Conservation (phyloP, 805 yeast species). For the Starmerella asiatica region DNA sequence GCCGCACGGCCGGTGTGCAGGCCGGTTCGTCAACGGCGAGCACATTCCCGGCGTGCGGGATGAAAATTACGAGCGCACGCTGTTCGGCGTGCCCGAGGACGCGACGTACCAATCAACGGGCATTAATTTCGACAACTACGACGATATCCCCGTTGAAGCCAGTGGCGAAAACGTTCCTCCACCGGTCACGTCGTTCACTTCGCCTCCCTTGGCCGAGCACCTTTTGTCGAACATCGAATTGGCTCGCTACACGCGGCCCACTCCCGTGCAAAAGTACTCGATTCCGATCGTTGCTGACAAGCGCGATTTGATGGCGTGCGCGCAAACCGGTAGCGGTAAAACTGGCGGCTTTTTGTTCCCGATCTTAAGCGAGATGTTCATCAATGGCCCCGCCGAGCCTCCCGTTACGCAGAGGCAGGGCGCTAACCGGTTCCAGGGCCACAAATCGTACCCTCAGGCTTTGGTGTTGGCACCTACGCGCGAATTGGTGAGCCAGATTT, state of each 20-base stretch:
- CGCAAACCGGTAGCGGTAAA: conserved; percentile 98
- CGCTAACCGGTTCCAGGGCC: conserved; percentile 25
- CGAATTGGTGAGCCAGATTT: conserved; percentile 95
- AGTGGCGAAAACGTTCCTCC: conserved; percentile 91
- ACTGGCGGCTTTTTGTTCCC: conserved; percentile 99
- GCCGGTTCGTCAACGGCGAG: conserved; percentile 74
- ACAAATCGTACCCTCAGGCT: conserved; percentile 87
- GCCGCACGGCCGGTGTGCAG: conserved; percentile 28
- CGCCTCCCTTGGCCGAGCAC: conserved; percentile 82
- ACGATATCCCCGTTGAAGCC: conserved; percentile 97
- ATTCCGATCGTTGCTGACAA: conserved; percentile 81
- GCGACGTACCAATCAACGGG: conserved; percentile 76
- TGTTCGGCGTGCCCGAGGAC: conserved; percentile 72
- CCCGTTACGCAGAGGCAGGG: conserved; percentile 4
- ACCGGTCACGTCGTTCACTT: conserved; percentile 70
- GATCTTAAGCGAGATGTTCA: conserved; percentile 79
- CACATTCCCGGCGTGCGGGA: conserved; percentile 72
- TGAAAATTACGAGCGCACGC: conserved; percentile 56
- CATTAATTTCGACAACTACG: conserved; percentile 96
- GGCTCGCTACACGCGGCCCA: conserved; percentile 89
- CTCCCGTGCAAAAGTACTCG: conserved; percentile 91
- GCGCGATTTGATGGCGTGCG: conserved; percentile 93
- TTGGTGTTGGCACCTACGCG: conserved; percentile 97
- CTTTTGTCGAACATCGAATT: conserved; percentile 73
- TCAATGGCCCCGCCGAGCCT: conserved; percentile 52